These are phyloP conservation scores for Lactuca saligna DNA, from an alignment of 129 eudicot genomes.

Conservation along the genomic window DNA sequence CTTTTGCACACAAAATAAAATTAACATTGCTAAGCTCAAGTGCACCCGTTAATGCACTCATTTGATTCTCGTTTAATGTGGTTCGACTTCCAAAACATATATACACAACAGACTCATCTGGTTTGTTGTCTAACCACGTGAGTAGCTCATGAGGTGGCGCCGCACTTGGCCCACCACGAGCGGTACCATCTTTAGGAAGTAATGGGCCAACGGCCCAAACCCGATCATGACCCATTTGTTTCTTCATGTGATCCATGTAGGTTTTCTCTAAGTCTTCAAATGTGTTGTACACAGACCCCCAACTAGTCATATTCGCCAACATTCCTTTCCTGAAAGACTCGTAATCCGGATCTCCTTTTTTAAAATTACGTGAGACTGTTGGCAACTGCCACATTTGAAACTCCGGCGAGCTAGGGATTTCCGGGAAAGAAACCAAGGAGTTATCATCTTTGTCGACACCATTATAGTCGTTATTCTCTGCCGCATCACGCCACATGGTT, in stretches of 20 bases:
- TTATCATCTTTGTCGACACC: neutral
- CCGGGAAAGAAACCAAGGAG: conserved; percentile 25
- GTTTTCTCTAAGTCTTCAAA: conserved; percentile 34
- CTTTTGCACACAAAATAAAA: conserved; percentile 3
- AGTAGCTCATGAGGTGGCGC: conserved; percentile 21
- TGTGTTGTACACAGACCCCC: conserved; percentile 44
- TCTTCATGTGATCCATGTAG: conserved; percentile 32
- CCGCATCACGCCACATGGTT: conserved; percentile 20
- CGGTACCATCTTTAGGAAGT: conserved; percentile 6
- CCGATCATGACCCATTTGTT: conserved; percentile 33
- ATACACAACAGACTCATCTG: conserved; percentile 28
- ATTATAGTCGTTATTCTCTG: neutral
- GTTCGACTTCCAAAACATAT: conserved; percentile 41
- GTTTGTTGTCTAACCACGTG: conserved; percentile 36
- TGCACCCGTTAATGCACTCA: conserved; percentile 13
- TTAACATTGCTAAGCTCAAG: conserved; percentile 8
- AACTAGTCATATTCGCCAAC: conserved; percentile 32
- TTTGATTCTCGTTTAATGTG: conserved; percentile 10
- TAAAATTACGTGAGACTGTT: neutral
- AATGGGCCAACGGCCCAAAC: conserved; percentile 56
- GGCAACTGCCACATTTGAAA: conserved; percentile 33
- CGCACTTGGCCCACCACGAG: conserved; percentile 31
- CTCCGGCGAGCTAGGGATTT: conserved; percentile 30
- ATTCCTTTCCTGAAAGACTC: conserved; percentile 22
- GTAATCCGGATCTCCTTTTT: conserved; percentile 25